Base-by-base conservation (phyloP, 1,139 yeast species). In the Geotrichum carabidarum region DNA sequence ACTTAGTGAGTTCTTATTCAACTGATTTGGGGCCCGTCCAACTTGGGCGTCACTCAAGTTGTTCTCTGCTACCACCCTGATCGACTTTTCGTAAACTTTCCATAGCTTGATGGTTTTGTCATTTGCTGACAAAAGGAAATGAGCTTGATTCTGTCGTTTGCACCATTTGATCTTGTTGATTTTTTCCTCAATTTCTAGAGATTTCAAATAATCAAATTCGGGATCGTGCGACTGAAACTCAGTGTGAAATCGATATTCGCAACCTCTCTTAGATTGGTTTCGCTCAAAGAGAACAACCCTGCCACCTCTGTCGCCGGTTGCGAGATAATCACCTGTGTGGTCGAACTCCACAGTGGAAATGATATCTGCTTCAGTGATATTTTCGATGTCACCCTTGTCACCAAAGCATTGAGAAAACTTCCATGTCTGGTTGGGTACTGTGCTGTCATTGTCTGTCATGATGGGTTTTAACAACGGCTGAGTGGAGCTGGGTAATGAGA, bases 141-240 rank as follows among this genome's bases (percentile, higher is more conserved):
- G 93, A 11, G 97, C 87, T 69, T 86, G 84, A 71, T 89, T 91
- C 55, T 86, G 85, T 59, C 95, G 83, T 65, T 81, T 83, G 67
- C 95, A 81, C 99, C 99, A 93, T 73, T 90, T 90, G 70, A 94
- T 91, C 74, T 93, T 93, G 75, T 93, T 93, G 71, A 93, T 94
- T 71, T 93, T 93, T 72, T 93, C 99, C 73, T 93, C 99, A 67
- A 93, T 94, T 72, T 94, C 99, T 63, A 94, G 78, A 35, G 96
- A 86, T 73, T 94, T 94, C 63, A 93, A 78, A 73, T 93, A 93
- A 73, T 93, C 99, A 68, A 93, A 93, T 72, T 93, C 99, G 8
- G 99, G 97, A 71, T 93, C 99, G 72, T 93, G 99, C 68, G 93
- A 83, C 75, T 93, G 99, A 71, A 93, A 93, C 71, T 93, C 99